Evolutionary conservation across 768 basidiomycete genomes (phyloP), one percentile per base, ranked within the genome.

Genomic region (Lentinula sp.): DNA sequence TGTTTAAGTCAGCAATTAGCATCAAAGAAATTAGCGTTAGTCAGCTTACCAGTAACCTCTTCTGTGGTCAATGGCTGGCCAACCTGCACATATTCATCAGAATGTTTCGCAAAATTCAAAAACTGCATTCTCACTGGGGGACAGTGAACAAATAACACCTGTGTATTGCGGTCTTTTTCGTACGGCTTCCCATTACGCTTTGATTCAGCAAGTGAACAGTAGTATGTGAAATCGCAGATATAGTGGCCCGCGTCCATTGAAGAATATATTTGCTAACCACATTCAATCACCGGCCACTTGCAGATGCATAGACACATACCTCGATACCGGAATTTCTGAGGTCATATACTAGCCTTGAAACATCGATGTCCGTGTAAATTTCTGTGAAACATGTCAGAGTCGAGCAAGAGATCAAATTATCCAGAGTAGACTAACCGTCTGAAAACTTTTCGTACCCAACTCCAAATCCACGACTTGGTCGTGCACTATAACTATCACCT

Each of bases 171-270:
- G 28, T 74, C 74, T 60, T 77, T 77, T 58, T 78, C 78, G 48
- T 76, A 73, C 3, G 72, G 73, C 41, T 79, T 79, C 1, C 75
- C 74, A 18, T 71, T 76, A 3, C 85, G 81, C 67, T 80, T 82
- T 32, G 83, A 79, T 68, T 90, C 88, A 4, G 87, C 87, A 32
- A 90, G 78, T 9, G 87, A 89, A 67, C 87, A 86, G 66, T 88
- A 91, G 69, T 87, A 89, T 62, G 86, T 81, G 70, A 87, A 91
- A 73, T 91, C 89, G 68, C 86, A 88, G 10, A 90, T 72, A 70
- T 85, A 91, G 69, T 88, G 86, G 0, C 88, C 89, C 15, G 88
- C 85, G 67, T 91, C 89, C 79, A 86, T 81, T 2, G 88, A 90
- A 18, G 85, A 80, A 68, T 86, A 85, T 20, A 89, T 84, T 73